These are phyloP conservation scores for Limonium bicolor DNA, from an alignment of 148 eudicot species.

Conservation along the genomic window DNA sequence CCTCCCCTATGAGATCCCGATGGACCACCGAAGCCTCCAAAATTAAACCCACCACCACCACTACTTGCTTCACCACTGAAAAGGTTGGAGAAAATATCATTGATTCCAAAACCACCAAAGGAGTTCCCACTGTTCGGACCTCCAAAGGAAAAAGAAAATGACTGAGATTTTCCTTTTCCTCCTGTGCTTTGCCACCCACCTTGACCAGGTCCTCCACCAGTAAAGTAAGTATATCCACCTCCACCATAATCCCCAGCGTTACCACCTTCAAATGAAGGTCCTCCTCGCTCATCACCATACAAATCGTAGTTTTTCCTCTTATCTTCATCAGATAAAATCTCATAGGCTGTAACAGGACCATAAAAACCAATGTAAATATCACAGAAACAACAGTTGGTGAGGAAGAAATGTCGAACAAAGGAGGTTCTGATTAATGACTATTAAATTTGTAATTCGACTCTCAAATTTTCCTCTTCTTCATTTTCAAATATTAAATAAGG, in stretches of 20 bases:
- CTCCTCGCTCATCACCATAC: conserved; percentile 74
- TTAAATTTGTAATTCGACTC: too few species aligned
- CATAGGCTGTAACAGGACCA: conserved; percentile 39
- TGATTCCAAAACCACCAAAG: conserved; percentile 56
- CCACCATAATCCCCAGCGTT: conserved; percentile 39
- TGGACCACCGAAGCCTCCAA: conserved; percentile 48
- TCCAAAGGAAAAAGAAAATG: conserved; percentile 89
- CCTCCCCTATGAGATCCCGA: conserved; percentile 40
- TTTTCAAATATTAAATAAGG: too few species aligned
- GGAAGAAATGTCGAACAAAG: too few species aligned
- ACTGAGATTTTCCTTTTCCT: conserved; percentile 41
- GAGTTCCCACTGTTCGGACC: conserved; percentile 45
- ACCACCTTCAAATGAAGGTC: conserved; percentile 64
- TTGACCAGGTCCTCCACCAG: too few species aligned
- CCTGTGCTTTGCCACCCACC: conserved; percentile 74
- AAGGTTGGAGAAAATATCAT: conserved; percentile 74
- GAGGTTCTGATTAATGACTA: too few species aligned
- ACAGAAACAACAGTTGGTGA: too few species aligned
- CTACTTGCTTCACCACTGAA: conserved; percentile 69
- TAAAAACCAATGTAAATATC: not conserved
- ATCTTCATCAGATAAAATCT: conserved; percentile 75
- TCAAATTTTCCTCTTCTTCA: too few species aligned
- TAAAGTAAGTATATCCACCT: conserved; percentile 27
- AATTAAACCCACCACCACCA: conserved; percentile 38
- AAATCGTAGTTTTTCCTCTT: conserved; percentile 91